These are phyloP conservation scores for Castanea crenata DNA, from an alignment of 306 rosid genomes.

Conservation along the genomic window DNA sequence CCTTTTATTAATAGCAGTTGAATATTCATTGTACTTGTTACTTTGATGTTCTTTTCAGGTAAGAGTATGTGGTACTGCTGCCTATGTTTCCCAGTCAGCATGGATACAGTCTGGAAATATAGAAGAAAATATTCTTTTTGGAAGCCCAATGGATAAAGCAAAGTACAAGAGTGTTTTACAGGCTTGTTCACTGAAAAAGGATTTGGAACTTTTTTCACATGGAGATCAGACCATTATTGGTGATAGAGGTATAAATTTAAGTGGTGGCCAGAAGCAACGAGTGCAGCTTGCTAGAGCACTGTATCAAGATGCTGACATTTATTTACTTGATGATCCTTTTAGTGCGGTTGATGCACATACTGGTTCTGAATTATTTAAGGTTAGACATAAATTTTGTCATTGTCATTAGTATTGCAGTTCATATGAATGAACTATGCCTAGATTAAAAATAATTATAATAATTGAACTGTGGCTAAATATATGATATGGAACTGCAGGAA, in stretches of 20 bases:
- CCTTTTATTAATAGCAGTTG: constrained; percentile 7
- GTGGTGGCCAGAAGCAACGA: constrained; percentile 98
- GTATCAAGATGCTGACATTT: constrained; percentile 87
- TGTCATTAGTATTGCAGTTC: constrained; percentile 16
- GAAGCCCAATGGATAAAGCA: constrained; percentile 87
- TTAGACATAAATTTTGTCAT: constrained; percentile 19
- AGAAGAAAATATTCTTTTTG: constrained; percentile 90
- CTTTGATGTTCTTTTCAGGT: constrained; percentile 54
- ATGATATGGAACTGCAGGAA: constrained; percentile 66
- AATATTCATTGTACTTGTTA: constrained; percentile 15
- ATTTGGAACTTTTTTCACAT: constrained; percentile 82
- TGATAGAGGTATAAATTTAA: constrained; percentile 90
- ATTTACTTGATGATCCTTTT: constrained; percentile 96
- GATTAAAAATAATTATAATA: background rate
- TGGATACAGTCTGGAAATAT: constrained; percentile 96
- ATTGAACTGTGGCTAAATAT: constrained; percentile 31
- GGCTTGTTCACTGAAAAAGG: constrained; percentile 90
- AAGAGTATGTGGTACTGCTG: constrained; percentile 75
- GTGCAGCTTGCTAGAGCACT: constrained; percentile 97
- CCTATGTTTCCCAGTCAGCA: constrained; percentile 90
- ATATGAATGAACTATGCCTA: constrained; percentile 30
- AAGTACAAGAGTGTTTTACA: constrained; percentile 84
- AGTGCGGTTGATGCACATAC: constrained; percentile 99
- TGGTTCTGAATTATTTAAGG: constrained; percentile 82
- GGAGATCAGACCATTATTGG: constrained; percentile 96